Conservation (phyloP, 148 eudicot genomes). For the Cornus suecica region DNA sequence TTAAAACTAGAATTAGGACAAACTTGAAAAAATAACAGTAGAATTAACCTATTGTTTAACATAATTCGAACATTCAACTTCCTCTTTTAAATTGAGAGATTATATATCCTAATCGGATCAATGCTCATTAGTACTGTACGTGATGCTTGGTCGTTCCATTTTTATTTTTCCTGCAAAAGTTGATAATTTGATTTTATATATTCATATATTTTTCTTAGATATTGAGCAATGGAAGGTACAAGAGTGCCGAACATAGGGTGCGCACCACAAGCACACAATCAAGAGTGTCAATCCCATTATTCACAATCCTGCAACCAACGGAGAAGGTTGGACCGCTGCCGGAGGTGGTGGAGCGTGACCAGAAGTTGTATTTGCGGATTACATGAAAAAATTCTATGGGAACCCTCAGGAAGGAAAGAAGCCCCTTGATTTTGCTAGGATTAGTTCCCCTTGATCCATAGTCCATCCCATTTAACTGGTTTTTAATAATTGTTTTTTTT, state of each 20-base stretch:
- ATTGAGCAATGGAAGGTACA: slow-evolving; percentile 27
- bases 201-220: slow-evolving; percentile 6
- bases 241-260: slow-evolving; percentile 33
- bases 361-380: slow-evolving; percentile 17
- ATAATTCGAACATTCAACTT: too few relatives aligned
- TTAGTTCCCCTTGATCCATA: neutral
- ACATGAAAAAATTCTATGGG: slow-evolving; percentile 27
- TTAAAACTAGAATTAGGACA: too few relatives aligned
- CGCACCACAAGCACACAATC: slow-evolving; percentile 26
- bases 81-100: too few relatives aligned
- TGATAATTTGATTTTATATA: too few relatives aligned
- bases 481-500: neutral
- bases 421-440: slow-evolving; percentile 27
- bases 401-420: slow-evolving; percentile 34
- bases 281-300: slow-evolving; percentile 29
- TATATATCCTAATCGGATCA: too few relatives aligned
- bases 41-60: too few relatives aligned
- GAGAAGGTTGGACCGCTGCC: slow-evolving; percentile 28
- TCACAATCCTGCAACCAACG: slow-evolving; percentile 12
- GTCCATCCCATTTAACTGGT: too few relatives aligned
- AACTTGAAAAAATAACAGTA: too few relatives aligned
- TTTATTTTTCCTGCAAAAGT: too few relatives aligned
- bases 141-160: too few relatives aligned
- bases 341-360: slow-evolving; percentile 21
- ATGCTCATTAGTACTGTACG: too few relatives aligned